phyloP scores from a whole-genome alignment of 2,329 filamentous ascomycete species.

The Ceratocystiopsis minuta region DNA sequence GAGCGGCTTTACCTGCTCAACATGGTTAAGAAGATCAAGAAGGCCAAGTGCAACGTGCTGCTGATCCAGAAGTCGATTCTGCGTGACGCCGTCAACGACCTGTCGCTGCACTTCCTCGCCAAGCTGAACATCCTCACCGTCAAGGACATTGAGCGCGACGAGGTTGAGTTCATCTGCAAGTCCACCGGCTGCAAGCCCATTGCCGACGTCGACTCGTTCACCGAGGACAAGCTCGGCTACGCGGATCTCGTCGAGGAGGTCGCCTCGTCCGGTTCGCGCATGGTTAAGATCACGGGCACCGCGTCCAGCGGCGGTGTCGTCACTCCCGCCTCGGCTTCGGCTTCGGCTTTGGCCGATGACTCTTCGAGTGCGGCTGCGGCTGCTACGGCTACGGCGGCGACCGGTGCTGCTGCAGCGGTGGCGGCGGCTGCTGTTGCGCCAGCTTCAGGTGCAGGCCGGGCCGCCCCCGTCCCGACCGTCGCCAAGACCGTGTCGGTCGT shows the following conservation, averaged over 20 bases:
- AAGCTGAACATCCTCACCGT: conserved; percentile 90
- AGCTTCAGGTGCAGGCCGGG: no score
- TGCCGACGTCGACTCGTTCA: conserved; percentile 95
- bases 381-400: neutral
- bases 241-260: conserved; percentile 91
- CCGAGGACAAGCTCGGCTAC: conserved; percentile 89
- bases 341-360: neutral
- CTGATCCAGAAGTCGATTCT: conserved; percentile 98
- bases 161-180: conserved; percentile 99
- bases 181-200: conserved; percentile 97
- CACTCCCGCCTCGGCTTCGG: no score
- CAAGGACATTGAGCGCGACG: conserved; percentile 96
- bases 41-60: conserved; percentile 97
- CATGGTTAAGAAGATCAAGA: conserved; percentile 99
- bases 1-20: conserved; percentile 95
- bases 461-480: no score
- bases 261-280: conserved; percentile 69
- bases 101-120: conserved; percentile 91
- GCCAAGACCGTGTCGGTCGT: conserved; percentile 88
- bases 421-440: conserved; percentile 14
- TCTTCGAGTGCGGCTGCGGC: conserved; percentile 3
- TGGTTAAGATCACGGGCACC: conserved; percentile 82
- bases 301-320: neutral
- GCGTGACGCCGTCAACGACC: conserved; percentile 90
- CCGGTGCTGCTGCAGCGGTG: neutral